Evolutionary conservation across 2,329 filamentous ascomycete genomes (phyloP), one percentile per base, ranked within the genome.

Genomic region (Nothophoma quercina): DNA sequence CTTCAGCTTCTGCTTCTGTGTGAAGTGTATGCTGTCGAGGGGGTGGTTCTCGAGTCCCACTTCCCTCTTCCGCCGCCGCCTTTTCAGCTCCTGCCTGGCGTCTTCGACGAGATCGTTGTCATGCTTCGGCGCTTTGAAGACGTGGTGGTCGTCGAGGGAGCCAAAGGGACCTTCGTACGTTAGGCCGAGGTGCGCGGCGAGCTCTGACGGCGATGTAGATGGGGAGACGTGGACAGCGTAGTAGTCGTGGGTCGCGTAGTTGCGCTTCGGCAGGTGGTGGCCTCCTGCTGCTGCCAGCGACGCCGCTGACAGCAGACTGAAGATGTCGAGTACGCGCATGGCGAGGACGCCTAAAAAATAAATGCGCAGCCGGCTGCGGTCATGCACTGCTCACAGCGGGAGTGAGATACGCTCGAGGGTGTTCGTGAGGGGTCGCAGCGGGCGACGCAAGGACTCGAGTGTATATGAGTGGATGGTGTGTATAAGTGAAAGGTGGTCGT

Each of bases 191-290:
- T 85, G 82, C 36, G 79, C 77, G 22, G 92, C 92, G 58, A 97
- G 81, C 32, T 88, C 81, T 19, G 83, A 77, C 13, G 92, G 91
- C 12, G 85, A 81, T 6, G 84, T 80, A 29, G 83, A 79, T 10
- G 84, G 78, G 53, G 88, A 85, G 67, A 99, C 83, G 62, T 97
- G 90, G 38, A 99, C 81, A 59, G 96, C 92, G 73, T 98, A 97
- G 78, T 96, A 98, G 75, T 99, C 93, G 75, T 92, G 86, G 30
- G 84, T 81, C 41, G 89, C 84, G 79, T 96, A 90, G 69, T 95
- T 84, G 64, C 90, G 88, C 58, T 81, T 78, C 41, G 80, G 78
- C 35, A 85, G 73, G 59, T 67, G 69, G 41, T 56, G 57, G 41
- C 29, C 26, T 28, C 59, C 62, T 42, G 66, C 67, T 16, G 69